Conservation (phyloP, 75 land plant genomes). For the Chamaecyparis obtusa region DNA sequence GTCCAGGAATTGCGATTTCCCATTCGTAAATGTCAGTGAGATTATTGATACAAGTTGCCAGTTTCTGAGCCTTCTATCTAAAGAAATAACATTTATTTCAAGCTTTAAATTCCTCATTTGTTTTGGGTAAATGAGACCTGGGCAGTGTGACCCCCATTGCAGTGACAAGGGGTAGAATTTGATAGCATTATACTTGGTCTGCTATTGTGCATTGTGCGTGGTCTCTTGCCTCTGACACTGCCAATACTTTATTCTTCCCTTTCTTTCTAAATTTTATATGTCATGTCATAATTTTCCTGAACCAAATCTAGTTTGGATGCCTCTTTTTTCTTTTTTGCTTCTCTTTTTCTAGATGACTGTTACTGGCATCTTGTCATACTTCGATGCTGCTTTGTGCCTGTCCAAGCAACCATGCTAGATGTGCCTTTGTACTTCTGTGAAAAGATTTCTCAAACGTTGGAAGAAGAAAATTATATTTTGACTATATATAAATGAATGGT, state of each 20-base stretch:
- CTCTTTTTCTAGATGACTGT: neutral
- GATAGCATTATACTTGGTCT: neutral
- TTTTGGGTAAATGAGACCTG: neutral
- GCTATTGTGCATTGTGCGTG: neutral
- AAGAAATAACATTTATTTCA: neutral
- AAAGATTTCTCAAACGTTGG: neutral
- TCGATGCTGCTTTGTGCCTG: neutral
- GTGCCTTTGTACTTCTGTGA: neutral
- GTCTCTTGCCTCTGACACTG: neutral
- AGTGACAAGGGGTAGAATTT: neutral
- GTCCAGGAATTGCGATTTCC: neutral
- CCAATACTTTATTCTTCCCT: neutral
- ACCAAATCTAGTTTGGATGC: neutral
- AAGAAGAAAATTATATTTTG: neutral
- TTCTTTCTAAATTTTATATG: neutral
- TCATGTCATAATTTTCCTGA: neutral
- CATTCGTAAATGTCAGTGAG: neutral
- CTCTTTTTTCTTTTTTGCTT: neutral
- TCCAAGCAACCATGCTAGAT: neutral
- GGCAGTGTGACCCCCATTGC: neutral
- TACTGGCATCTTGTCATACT: neutral
- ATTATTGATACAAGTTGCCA: neutral
- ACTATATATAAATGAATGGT: neutral
- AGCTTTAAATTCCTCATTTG: neutral
- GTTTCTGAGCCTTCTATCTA: neutral